These are phyloP conservation scores for Parietichytrium sp. DNA, from an alignment of 108 stramenopile genomes.

Conservation along the genomic window DNA sequence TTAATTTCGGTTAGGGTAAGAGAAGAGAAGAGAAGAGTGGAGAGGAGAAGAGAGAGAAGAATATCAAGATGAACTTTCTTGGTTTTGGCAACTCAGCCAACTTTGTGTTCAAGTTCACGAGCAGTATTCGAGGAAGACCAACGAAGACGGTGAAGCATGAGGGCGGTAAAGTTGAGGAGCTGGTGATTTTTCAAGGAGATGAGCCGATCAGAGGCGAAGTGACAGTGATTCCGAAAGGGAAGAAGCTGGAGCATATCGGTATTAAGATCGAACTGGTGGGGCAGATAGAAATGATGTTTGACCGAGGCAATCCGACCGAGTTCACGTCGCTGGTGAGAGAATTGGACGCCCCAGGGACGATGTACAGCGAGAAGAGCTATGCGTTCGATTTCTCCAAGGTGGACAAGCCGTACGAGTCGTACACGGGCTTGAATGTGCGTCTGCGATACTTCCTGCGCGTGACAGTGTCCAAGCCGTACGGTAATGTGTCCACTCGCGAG, in stretches of 20 bases:
- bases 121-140: not conserved
- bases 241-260: conserved; percentile 93
- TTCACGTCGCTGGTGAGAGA: conserved; percentile 92
- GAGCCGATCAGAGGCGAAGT: conserved; percentile 80
- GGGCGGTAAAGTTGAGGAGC: not conserved
- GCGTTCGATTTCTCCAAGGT: conserved; percentile 80
- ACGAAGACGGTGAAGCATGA: conserved; percentile 19
- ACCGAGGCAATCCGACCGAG: conserved; percentile 71
- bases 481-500: conserved; percentile 73
- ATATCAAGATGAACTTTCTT: conserved; percentile 36
- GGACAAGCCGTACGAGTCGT: conserved; percentile 76
- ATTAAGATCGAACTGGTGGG: conserved; percentile 94
- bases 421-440: conserved; percentile 88
- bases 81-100: conserved; percentile 36
- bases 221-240: conserved; percentile 81
- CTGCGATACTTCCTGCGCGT: conserved; percentile 93
- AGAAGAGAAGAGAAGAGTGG: too few species aligned
- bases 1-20: too few species aligned
- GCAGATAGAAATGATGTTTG: conserved; percentile 82
- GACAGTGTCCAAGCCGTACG: conserved; percentile 78
- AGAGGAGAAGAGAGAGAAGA: too few species aligned
- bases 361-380: conserved; percentile 73
- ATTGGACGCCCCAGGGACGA: conserved; percentile 79
- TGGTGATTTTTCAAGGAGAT: not conserved
- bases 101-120: conserved; percentile 31